Evolutionary conservation across 2,329 filamentous ascomycete genomes (phyloP).

Genomic region (Macrophomina pseudophaseolina): DNA sequence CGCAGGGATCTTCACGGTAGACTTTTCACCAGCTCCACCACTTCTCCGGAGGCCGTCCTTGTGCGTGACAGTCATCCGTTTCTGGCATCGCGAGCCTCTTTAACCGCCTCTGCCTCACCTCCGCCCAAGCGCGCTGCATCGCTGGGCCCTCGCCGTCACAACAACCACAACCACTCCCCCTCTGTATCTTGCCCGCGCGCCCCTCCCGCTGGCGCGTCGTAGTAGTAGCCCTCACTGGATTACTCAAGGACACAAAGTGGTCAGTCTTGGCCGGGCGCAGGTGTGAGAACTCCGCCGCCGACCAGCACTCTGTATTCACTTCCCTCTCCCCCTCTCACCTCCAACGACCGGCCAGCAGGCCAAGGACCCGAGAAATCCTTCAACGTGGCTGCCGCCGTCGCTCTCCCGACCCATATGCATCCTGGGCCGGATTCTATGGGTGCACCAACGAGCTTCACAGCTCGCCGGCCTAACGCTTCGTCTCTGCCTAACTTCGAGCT

Average conservation of each 20-base stretch:
- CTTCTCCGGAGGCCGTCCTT: conserved; percentile 27
- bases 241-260: conserved; percentile 53
- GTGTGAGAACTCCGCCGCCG: conserved; percentile 44
- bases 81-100: conserved; percentile 25
- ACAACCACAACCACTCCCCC: background rate
- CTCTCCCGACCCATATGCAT: conserved; percentile 66
- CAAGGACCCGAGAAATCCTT: conserved; percentile 52
- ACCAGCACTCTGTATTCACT: conserved; percentile 46
- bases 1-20: conserved; percentile 34
- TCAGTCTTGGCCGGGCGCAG: conserved; percentile 54
- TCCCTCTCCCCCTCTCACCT: conserved; percentile 42
- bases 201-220: background rate
- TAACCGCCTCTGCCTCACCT: conserved; percentile 25
- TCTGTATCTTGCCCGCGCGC: conserved; percentile 24
- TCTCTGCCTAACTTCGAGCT: conserved; percentile 73
- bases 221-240: conserved; percentile 54
- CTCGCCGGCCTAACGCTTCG: conserved; percentile 71
- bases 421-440: conserved; percentile 65
- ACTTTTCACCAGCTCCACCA: conserved; percentile 16
- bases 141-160: conserved; percentile 9
- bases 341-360: conserved; percentile 47
- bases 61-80: conserved; percentile 25
- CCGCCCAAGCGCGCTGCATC: conserved; percentile 6
- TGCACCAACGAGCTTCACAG: conserved; percentile 69
- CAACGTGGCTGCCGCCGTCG: conserved; percentile 68